phyloP scores from a whole-genome alignment of 164 flowering plant genomes.

The Vitis rotundifolia region DNA sequence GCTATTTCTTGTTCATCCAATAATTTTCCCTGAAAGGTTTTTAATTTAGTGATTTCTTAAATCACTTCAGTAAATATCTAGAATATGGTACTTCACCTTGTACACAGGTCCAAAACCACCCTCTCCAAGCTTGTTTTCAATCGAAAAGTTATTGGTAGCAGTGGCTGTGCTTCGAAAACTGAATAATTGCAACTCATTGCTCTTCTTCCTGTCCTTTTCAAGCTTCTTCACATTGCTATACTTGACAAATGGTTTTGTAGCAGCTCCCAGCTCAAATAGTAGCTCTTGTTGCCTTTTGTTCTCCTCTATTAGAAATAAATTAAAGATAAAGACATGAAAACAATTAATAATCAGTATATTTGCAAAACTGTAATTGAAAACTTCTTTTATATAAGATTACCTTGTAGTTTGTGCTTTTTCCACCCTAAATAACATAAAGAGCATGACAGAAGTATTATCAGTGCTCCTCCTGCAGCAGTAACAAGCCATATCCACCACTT shows the following conservation, averaged over 20 bases:
- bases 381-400: neutral
- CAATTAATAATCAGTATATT: no score
- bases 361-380: neutral
- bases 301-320: neutral
- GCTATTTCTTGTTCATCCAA: constrained; percentile 29
- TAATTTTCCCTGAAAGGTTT: constrained; percentile 24
- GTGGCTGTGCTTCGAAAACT: constrained; percentile 9
- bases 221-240: neutral
- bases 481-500: constrained; percentile 11
- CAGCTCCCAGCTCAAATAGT: constrained; percentile 4
- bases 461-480: neutral
- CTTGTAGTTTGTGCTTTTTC: constrained; percentile 8
- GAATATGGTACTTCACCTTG: constrained; percentile 16
- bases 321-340: neutral
- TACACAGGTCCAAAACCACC: constrained; percentile 47
- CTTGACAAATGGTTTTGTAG: no score
- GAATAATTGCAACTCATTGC: constrained; percentile 10
- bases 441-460: neutral
- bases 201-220: neutral
- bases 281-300: neutral
- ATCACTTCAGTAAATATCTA: neutral
- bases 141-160: constrained; percentile 29
- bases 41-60: neutral
- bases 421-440: neutral
- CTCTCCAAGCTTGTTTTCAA: constrained; percentile 32